These are phyloP conservation scores for Dothideomycetes sp. DNA, from an alignment of 2,329 filamentous ascomycete genomes.

Conservation along the genomic window DNA sequence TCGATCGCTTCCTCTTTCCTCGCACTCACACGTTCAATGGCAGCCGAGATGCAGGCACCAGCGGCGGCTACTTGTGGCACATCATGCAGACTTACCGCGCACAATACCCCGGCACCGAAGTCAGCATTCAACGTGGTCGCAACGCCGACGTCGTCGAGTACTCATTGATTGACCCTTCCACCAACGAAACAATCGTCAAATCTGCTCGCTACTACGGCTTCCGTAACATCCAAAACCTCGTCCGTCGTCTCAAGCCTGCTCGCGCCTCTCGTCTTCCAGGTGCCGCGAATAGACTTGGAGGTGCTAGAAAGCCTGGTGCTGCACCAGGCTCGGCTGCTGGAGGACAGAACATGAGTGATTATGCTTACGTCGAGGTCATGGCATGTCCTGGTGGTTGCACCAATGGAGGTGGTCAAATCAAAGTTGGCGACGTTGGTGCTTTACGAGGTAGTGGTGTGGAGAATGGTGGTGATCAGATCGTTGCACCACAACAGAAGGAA, in stretches of 20 bases:
- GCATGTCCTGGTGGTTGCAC: constrained; percentile 98
- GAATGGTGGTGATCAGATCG: constrained; percentile 27
- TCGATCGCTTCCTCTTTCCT: constrained; percentile 69
- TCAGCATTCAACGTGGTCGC: constrained; percentile 65
- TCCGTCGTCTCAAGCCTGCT: constrained; percentile 79
- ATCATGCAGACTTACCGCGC: constrained; percentile 67
- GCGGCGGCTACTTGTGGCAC: constrained; percentile 81
- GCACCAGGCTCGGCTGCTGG: constrained; percentile 25
- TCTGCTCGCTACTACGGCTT: constrained; percentile 94
- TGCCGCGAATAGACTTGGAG: constrained; percentile 49
- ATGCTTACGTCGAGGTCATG: constrained; percentile 97
- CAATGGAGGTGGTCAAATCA: constrained; percentile 93
- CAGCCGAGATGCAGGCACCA: constrained; percentile 55
- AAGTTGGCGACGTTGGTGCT: constrained; percentile 63
- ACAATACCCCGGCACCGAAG: constrained; percentile 59
- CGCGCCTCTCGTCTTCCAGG: constrained; percentile 72
- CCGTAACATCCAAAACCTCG: constrained; percentile 95
- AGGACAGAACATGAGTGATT: constrained; percentile 44
- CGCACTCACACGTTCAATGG: constrained; percentile 25
- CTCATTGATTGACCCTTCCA: constrained; percentile 46
- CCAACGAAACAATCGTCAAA: constrained; percentile 49
- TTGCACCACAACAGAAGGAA: constrained; percentile 13
- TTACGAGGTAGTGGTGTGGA: constrained; percentile 29
- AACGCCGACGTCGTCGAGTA: constrained; percentile 92
- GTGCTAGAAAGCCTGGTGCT: constrained; percentile 44